Percentiles rank a stretch among this genome's conserved stretches.
phyloP scores from a whole-genome alignment of 495 filamentous ascomycete genomes.

The Thozetella sp. region DNA sequence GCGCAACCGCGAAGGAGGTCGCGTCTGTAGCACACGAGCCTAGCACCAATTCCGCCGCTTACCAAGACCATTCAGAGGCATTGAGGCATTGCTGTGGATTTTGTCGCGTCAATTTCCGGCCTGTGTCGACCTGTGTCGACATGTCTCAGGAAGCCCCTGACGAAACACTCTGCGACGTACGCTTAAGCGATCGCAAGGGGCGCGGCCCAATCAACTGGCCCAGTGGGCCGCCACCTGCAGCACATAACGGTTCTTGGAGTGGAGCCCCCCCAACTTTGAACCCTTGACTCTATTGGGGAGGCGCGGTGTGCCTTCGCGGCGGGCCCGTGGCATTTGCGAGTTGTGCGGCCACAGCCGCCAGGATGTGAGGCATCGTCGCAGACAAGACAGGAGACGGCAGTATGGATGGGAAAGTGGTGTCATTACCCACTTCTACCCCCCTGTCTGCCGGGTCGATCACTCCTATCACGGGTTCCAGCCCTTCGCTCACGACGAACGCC shows the following conservation, averaged over 20 bases:
- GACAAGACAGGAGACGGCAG: not conserved
- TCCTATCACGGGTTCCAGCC: constrained; percentile 16
- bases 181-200: constrained; percentile 8
- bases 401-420: constrained; percentile 27
- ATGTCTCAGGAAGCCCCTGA: constrained; percentile 32
- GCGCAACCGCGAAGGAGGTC: too few relatives aligned
- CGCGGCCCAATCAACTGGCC: not conserved
- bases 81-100: constrained; percentile 10
- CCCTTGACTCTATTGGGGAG: too few relatives aligned
- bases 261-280: not conserved
- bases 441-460: constrained; percentile 17
- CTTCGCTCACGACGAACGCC: not conserved
- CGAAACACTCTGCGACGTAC: constrained; percentile 33
- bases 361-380: not conserved
- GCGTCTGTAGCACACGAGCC: too few relatives aligned
- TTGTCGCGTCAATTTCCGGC: constrained; percentile 17
- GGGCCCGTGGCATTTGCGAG: not conserved
- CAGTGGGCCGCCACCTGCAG: not conserved
- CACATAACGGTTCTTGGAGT: not conserved
- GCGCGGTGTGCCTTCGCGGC: too few relatives aligned
- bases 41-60: too few relatives aligned
- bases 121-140: constrained; percentile 19
- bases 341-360: too few relatives aligned
- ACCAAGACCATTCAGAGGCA: too few relatives aligned
- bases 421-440: constrained; percentile 35